A percentile compares a stretch with the other conserved stretches of the same genome.
Conservation (phyloP, 2,329 filamentous ascomycete genomes). For the Lecanoromycetidae sp. region DNA sequence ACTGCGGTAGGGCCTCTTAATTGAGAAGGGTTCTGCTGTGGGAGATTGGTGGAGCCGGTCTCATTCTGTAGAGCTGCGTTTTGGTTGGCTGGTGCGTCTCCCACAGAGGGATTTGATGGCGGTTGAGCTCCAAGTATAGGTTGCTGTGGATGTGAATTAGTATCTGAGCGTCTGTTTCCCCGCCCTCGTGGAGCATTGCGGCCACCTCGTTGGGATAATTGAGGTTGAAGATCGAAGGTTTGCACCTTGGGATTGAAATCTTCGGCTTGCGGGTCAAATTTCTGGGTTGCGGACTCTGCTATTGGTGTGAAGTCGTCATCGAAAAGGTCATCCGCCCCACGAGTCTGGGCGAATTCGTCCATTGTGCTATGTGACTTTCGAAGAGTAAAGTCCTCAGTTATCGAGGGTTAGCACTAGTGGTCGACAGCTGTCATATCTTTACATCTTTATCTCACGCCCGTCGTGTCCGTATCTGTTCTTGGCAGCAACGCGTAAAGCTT, state of each 20-base stretch:
- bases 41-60: slow-evolving; percentile 4
- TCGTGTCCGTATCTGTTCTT: neutral
- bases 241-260: too few species aligned
- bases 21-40: neutral
- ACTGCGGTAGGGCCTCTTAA: slow-evolving; percentile 32
- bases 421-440: too few species aligned
- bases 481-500: slow-evolving; percentile 10
- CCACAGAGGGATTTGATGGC: too few species aligned
- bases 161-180: neutral
- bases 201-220: neutral
- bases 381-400: too few species aligned
- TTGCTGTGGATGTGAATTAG: slow-evolving; percentile 19
- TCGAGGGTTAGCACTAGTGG: too few species aligned
- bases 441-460: too few species aligned
- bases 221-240: neutral
- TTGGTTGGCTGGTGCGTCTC: slow-evolving; percentile 9
- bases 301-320: slow-evolving; percentile 40
- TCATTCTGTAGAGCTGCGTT: slow-evolving; percentile 22
- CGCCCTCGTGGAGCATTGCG: slow-evolving; percentile 4
- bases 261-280: too few species aligned
- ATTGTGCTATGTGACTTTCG: slow-evolving; percentile 19
- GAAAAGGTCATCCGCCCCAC: slow-evolving; percentile 39
- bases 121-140: too few species aligned
- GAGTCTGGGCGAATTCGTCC: slow-evolving; percentile 39
- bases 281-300: slow-evolving; percentile 18